Percentiles rank a stretch among this genome's conserved stretches.
Evolutionary conservation across 495 filamentous ascomycete species (phyloP).

Genomic region (Penicillium arizonense): DNA sequence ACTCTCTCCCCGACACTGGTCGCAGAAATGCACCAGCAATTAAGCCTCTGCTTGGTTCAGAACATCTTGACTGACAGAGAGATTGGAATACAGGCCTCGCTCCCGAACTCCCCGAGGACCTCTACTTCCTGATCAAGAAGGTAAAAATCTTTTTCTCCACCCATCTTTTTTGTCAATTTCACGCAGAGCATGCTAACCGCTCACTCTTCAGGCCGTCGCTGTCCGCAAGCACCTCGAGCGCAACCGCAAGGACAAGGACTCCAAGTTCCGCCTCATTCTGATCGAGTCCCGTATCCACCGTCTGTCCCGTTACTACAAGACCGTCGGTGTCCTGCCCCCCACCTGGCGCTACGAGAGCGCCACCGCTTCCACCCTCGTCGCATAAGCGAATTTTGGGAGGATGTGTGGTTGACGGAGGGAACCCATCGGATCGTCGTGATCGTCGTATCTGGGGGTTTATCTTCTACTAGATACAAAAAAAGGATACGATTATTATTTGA

Average conservation of each 20-base stretch:
- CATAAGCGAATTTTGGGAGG: slow-evolving; percentile 35
- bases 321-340: slow-evolving; percentile 94
- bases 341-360: slow-evolving; percentile 95
- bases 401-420: slow-evolving; percentile 23
- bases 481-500: slow-evolving; percentile 30
- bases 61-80: slow-evolving; percentile 80
- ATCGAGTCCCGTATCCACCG: slow-evolving; percentile 99
- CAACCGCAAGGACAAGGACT: slow-evolving; percentile 99
- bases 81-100: slow-evolving; percentile 86
- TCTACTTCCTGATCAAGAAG: slow-evolving; percentile 99
- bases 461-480: slow-evolving; percentile 31
- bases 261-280: slow-evolving; percentile 99
- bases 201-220: slow-evolving; percentile 69
- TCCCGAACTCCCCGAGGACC: slow-evolving; percentile 95
- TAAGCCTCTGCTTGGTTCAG: slow-evolving; percentile 93
- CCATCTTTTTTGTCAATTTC: not conserved
- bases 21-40: slow-evolving; percentile 30
- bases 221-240: slow-evolving; percentile 99
- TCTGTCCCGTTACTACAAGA: slow-evolving; percentile 97
- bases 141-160: slow-evolving; percentile 38
- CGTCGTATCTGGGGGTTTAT: slow-evolving; percentile 11
- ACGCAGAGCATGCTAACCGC: slow-evolving; percentile 2
- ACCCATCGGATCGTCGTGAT: slow-evolving; percentile 11
- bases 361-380: slow-evolving; percentile 55
- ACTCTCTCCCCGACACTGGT: slow-evolving; percentile 20